Percentiles rank a stretch among this genome's conserved stretches.
Conservation (phyloP, 78 protist species). For the Dictyostelium capitatum region DNA sequence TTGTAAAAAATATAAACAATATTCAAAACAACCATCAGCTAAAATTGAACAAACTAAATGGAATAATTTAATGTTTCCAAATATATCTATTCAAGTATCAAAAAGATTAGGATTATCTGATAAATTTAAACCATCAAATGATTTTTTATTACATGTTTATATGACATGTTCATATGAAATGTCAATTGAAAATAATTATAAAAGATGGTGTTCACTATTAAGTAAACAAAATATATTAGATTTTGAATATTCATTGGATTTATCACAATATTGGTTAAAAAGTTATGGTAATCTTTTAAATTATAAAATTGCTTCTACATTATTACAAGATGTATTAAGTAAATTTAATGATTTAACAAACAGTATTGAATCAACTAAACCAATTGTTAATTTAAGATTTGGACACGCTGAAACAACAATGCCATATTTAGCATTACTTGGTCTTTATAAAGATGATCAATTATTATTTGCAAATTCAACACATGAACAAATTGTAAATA, state of each 20-base stretch:
- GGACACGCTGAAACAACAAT: slow-evolving; percentile 58
- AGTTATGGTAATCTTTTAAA: slow-evolving; percentile 36
- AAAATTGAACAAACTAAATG: slow-evolving; percentile 6
- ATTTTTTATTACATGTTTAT: neutral
- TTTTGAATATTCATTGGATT: slow-evolving; percentile 54
- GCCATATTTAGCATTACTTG: slow-evolving; percentile 41
- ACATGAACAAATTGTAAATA: neutral
- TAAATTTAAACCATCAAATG: neutral
- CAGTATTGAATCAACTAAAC: neutral
- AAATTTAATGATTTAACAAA: neutral
- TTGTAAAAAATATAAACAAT: neutral
- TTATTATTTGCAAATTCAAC: slow-evolving; percentile 29
- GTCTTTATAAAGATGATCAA: slow-evolving; percentile 38
- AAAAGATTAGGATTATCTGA: slow-evolving; percentile 5
- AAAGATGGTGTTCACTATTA: slow-evolving; percentile 34
- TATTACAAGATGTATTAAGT: slow-evolving; percentile 7
- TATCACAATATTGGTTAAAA: slow-evolving; percentile 19
- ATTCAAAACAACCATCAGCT: neutral
- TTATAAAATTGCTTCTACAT: slow-evolving; percentile 7
- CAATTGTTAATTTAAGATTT: slow-evolving; percentile 21
- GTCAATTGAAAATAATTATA: neutral
- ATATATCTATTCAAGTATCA: neutral
- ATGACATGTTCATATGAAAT: slow-evolving; percentile 30
- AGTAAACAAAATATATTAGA: slow-evolving; percentile 7
- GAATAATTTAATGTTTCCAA: slow-evolving; percentile 14